These are phyloP conservation scores for Lachnellula subtilissima DNA, from an alignment of 2,329 filamentous ascomycete genomes.

Conservation along the genomic window DNA sequence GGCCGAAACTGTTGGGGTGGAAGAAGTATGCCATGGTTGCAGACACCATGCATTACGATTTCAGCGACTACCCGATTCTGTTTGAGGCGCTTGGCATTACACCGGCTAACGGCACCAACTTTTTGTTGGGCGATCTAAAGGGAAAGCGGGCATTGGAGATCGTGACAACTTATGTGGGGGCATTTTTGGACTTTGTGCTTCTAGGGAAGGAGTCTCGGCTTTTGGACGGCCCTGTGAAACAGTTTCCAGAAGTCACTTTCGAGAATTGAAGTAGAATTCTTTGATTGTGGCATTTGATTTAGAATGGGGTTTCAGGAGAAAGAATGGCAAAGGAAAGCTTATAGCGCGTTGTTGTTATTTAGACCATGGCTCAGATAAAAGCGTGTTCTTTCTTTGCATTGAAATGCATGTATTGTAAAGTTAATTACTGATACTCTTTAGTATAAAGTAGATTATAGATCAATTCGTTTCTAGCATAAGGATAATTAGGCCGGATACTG, in stretches of 20 bases:
- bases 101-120: not conserved
- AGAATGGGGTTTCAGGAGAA: too few species aligned
- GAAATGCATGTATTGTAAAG: too few species aligned
- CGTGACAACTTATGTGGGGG: slow-evolving; percentile 27
- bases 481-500: too few species aligned
- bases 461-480: too few species aligned
- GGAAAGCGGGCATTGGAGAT: slow-evolving; percentile 28
- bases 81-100: slow-evolving; percentile 15
- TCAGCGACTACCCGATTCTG: slow-evolving; percentile 27
- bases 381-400: too few species aligned
- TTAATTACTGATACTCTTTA: too few species aligned
- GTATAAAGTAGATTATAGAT: too few species aligned
- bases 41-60: slow-evolving; percentile 30
- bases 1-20: slow-evolving; percentile 26
- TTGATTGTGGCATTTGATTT: too few species aligned
- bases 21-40: slow-evolving; percentile 29
- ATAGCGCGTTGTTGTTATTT: too few species aligned
- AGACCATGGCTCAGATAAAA: too few species aligned
- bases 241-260: slow-evolving; percentile 22
- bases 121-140: slow-evolving; percentile 27
- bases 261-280: not conserved
- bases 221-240: slow-evolving; percentile 5
- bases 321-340: too few species aligned
- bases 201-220: slow-evolving; percentile 8
- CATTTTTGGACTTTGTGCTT: slow-evolving; percentile 30